Evolutionary conservation across 2,329 filamentous ascomycete species (phyloP), one percentile per base, ranked within the genome.

Genomic region (Coleophoma cylindrospora): DNA sequence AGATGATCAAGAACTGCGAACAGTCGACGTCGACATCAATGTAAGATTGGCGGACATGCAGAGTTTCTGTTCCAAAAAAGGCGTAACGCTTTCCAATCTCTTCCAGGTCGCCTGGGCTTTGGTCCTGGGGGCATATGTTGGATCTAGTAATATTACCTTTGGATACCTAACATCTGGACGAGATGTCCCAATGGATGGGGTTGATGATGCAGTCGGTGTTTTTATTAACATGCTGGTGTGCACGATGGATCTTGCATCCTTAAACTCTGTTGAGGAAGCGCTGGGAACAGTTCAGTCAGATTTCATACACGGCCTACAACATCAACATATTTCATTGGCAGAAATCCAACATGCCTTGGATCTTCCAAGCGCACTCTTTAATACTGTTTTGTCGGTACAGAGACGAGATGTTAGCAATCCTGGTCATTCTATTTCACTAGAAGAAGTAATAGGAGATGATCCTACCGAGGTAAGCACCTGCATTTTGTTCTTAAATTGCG

Each of bases 221-320:
- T 75, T 80, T 43, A 75, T 81, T 52, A 79, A 79, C 48, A 79
- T 80, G 70, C 68, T 81, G 3, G 72, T 76, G 43, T 78, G 72
- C 50, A 70, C 73, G 7, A 65, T 79, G 4, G 59, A 66, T 50
- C 56, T 75, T 43, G 19, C 12, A 11, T n/a, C n/a, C 10, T 10
- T 10, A 10, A n/a, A 10, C 34, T 10, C 10, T 10, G n/a, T 36
- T n/a, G n/a, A 10, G n/a, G 38, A 17, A 38, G 11, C 19, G 8
- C 43, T 50, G 9, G 34, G 47, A 19, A 34, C 15, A 11, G 10
- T 50, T 9, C 48, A 50, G 32, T 33, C 34, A 4, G 40, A 45
- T n/a, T 45, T 45, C 37, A 9, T 36, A 11, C 10, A 45, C 4
- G 36, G 40, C 17, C 7, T 50, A 13, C 27, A 15, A 15, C 41